Percentiles rank a stretch among this genome's conserved stretches.
Conservation (phyloP, 108 stramenopile species). For the Conticribra guillardii region DNA sequence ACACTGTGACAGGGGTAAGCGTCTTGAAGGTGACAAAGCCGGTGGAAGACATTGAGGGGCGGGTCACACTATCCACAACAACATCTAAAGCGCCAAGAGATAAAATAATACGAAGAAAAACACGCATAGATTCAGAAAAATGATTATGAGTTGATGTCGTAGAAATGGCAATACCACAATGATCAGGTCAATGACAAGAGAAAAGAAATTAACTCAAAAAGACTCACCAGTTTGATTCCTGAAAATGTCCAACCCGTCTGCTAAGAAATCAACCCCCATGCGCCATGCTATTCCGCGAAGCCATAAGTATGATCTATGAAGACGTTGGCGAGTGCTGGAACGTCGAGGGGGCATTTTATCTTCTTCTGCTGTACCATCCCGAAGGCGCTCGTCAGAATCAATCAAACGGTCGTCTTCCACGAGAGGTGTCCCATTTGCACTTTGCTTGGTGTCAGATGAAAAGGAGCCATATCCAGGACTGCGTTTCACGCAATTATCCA, state of each 20-base stretch:
- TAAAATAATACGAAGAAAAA: too few relatives aligned
- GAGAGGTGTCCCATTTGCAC: conserved; percentile 18
- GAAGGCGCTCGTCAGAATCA: not conserved
- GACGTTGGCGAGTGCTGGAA: conserved; percentile 1
- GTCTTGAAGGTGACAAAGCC: conserved; percentile 69
- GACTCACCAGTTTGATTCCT: conserved; percentile 30
- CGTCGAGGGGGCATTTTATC: too few relatives aligned
- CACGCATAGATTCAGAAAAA: too few relatives aligned
- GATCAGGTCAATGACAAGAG: not conserved
- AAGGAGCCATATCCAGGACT: conserved; percentile 15
- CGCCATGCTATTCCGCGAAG: conserved; percentile 38
- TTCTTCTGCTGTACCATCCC: not conserved
- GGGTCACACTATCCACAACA: conserved; percentile 54
- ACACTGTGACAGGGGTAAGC: conserved; percentile 49
- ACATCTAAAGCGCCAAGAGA: too few relatives aligned
- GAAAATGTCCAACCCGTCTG: conserved; percentile 37
- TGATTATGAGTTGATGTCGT: too few relatives aligned
- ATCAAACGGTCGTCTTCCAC: conserved; percentile 31
- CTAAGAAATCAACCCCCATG: conserved; percentile 55
- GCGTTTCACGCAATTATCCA: not conserved
- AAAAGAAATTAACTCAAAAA: not conserved
- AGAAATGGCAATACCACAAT: too few relatives aligned
- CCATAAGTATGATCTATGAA: conserved; percentile 21
- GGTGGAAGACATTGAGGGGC: conserved; percentile 56
- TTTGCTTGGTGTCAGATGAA: not conserved